Percentiles rank a stretch among this genome's conserved stretches.
Conservation (phyloP, 495 filamentous ascomycete species). For the Penicillium salamii region DNA sequence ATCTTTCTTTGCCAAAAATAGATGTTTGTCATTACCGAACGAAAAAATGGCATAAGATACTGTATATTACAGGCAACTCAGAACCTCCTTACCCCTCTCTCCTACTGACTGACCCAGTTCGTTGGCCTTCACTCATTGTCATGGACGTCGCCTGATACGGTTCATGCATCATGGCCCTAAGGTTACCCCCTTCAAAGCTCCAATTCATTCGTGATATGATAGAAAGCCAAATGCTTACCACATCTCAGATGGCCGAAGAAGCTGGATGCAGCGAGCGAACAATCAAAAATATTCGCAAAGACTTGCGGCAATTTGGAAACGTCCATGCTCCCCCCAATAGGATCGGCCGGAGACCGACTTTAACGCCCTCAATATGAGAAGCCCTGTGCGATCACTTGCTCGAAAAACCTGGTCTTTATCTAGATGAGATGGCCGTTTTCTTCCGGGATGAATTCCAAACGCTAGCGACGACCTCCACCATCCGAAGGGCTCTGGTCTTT, state of each 20-base stretch:
- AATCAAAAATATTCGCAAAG: background rate
- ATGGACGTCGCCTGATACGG: background rate
- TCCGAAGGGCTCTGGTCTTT: conserved; percentile 4
- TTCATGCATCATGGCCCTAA: conserved; percentile 5
- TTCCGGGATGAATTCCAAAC: conserved; percentile 13
- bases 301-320: background rate
- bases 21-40: too few species aligned
- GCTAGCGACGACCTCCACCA: background rate
- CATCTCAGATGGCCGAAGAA: background rate
- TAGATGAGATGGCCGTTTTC: conserved; percentile 18
- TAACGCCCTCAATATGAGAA: conserved; percentile 1
- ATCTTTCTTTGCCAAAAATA: too few species aligned
- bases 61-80: too few species aligned
- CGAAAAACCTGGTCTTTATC: conserved; percentile 9
- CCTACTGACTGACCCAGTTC: too few species aligned
- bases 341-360: background rate
- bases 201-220: background rate
- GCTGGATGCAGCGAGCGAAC: background rate
- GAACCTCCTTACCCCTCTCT: too few species aligned
- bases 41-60: too few species aligned
- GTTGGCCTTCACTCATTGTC: background rate
- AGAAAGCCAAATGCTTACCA: background rate
- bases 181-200: conserved; percentile 7
- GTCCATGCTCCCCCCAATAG: background rate
- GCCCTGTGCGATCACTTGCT: background rate